Evolutionary conservation across 1,284 basidiomycete genomes (phyloP), one percentile per base, ranked within the genome.

Genomic region (Pterulicium gracile): DNA sequence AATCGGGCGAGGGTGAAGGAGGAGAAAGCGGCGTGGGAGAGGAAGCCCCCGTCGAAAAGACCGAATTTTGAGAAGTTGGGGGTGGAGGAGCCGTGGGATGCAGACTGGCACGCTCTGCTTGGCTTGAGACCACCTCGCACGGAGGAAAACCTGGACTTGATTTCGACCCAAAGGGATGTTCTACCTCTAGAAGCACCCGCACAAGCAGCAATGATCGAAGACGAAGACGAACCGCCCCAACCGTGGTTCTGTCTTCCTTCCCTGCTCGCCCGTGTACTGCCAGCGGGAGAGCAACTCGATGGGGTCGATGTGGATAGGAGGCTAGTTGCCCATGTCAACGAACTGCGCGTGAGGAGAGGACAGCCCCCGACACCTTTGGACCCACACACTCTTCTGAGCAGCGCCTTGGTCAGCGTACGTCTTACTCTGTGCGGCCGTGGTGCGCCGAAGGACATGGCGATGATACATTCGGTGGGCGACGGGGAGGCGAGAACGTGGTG

Each of bases 11-110:
- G 68, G 18, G 81, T 67, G 24, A 57, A 57, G 1, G 67, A 75
- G 47, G 82, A 83, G 36, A 65, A 67, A 47, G 69, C 61, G 17
- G 65, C 66, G n/a, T 95, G 90, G 90, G 72, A 76, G 24, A 65
- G 81, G 45, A 89, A 81, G 47, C 92, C 93, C 3, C 82, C 85
- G 5, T 89, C 88, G 1, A 96, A 95, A 63, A 70, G 88, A 44
- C 67, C 77, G 2, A 87, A 85, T 54, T 93, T 73, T 54, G 67
- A 66, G 13, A 79, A 77, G 50, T 55, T 91, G 35, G 81, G 77
- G 2, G 81, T 75, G 1, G 60, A 68, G 42, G 80, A 76, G 56
- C 85, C 89, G 0, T 95, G 85, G 81, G 66, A 62, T 42, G 72
- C 85, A 0, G 81, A 89, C 54, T 92, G 89, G 88, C 64, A 63